phyloP scores from a whole-genome alignment of 2,329 filamentous ascomycete species.

The Colletotrichum lini region DNA sequence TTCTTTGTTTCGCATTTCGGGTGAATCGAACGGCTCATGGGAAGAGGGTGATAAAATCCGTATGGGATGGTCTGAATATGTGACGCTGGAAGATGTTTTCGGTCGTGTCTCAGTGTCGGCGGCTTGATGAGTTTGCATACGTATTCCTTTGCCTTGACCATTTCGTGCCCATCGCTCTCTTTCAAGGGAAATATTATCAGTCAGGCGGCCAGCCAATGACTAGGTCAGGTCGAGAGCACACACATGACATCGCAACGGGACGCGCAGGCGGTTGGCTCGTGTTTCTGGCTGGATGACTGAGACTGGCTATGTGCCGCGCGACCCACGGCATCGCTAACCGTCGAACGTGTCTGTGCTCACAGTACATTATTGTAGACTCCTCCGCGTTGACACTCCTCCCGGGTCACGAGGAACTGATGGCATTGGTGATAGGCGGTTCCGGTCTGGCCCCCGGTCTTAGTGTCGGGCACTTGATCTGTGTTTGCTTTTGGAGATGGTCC shows the following conservation, averaged over 20 bases:
- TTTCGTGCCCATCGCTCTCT: neutral
- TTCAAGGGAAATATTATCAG: neutral
- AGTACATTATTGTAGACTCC: neutral
- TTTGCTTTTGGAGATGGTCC: neutral
- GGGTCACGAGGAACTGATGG: neutral
- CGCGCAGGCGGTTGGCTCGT: neutral
- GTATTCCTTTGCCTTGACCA: constrained; percentile 12
- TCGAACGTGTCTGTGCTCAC: neutral
- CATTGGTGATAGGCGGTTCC: neutral
- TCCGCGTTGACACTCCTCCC: neutral
- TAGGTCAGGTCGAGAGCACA: constrained; percentile 1
- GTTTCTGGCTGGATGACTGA: neutral
- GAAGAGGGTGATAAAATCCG: constrained; percentile 16
- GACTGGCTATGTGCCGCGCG: constrained; percentile 2
- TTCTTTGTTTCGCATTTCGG: constrained; percentile 20
- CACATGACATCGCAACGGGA: neutral
- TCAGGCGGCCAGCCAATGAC: neutral
- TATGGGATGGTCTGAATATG: constrained; percentile 29
- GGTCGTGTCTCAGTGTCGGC: constrained; percentile 34
- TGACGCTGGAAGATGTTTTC: constrained; percentile 33
- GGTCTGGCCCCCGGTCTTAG: neutral
- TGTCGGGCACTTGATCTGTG: neutral
- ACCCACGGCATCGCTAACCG: constrained; percentile 3
- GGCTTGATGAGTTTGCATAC: constrained; percentile 24
- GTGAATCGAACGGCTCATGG: neutral